Base-by-base conservation (phyloP, 2,329 filamentous ascomycete species). In the Phaeosphaeriaceae sp. region DNA sequence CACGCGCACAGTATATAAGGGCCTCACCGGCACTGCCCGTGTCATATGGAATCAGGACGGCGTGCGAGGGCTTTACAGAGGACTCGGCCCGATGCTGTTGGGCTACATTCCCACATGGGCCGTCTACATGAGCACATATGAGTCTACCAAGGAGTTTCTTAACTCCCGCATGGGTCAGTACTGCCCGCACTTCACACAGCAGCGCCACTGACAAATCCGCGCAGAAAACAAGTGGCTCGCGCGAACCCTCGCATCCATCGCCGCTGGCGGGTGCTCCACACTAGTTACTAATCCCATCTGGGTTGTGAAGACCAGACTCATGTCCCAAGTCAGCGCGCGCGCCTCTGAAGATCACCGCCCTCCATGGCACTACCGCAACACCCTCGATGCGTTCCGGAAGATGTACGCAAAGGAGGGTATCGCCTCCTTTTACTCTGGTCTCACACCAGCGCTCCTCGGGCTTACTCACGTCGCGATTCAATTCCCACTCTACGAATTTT, bases 81-180 rank as follows among this genome's bases (percentile, higher is more conserved):
- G 95, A 13, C 82, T 99, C 52, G 93, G 93, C 0, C 95, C 95
- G 19, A 97, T 99, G 82, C 88, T 99, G 68, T 81, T 99, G 74
- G 95, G 95, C 13, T 99, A 99, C 78, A 81, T 99, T 59, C 95
- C 95, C 4, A 99, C 95, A 0, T 99, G 95, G 95, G 95, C 94
- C 22, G 94, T 99, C 52, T 99, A 96, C 85, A 92, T 99, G 79
- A 96, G 92, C 21, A 91, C 98, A 40, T 99, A 99, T 79, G 95
- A 97, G 77, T 90, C 90, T 74, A 91, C 91, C 72, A 95, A 96
- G 77, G 86, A 86, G 51, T 89, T 86, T 69, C 85, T 93, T 75
- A 86, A 86, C 66, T 83, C 89, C 52, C 82, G 88, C 62, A 85
- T 89, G 71, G 86, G 79, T 81, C 44, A 56, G 72, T 69, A 19